Percentiles rank a stretch among this genome's conserved stretches.
phyloP scores from a whole-genome alignment of 441 rosid species.

The Gossypium schwendimanii region DNA sequence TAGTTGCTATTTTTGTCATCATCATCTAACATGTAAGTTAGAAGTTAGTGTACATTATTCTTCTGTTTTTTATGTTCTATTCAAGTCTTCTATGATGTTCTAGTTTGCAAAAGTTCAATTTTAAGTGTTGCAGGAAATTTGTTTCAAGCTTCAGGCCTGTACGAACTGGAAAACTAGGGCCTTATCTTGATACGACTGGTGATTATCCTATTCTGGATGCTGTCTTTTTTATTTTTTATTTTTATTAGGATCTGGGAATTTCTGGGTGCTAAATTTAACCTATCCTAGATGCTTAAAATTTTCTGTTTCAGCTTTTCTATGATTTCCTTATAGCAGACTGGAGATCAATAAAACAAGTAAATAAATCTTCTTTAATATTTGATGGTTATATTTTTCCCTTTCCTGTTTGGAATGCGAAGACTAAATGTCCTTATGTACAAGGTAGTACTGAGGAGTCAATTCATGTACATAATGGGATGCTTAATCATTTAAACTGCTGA shows the following conservation, averaged over 20 bases:
- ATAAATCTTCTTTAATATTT: background rate
- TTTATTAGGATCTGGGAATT: background rate
- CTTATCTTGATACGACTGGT: slow-evolving; percentile 16
- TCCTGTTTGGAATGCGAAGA: background rate
- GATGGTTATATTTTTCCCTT: background rate
- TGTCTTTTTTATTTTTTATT: background rate
- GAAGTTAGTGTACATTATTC: background rate
- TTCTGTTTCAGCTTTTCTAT: background rate
- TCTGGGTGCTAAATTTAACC: background rate
- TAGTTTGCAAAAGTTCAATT: background rate
- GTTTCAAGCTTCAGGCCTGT: slow-evolving; percentile 61
- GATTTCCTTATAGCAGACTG: background rate
- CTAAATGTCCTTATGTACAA: background rate
- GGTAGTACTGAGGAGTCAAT: background rate
- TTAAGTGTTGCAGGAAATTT: slow-evolving; percentile 47
- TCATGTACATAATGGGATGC: background rate
- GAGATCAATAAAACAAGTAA: background rate
- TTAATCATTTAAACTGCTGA: slow-evolving; percentile 2
- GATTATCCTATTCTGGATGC: background rate
- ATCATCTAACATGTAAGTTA: background rate
- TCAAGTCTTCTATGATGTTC: background rate
- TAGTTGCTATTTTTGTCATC: background rate
- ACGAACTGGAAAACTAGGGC: slow-evolving; percentile 39
- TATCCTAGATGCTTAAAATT: background rate
- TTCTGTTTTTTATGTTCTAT: background rate